Base-by-base conservation (phyloP, 345 rosid genomes). In the Cardamine chenopodiifolia region DNA sequence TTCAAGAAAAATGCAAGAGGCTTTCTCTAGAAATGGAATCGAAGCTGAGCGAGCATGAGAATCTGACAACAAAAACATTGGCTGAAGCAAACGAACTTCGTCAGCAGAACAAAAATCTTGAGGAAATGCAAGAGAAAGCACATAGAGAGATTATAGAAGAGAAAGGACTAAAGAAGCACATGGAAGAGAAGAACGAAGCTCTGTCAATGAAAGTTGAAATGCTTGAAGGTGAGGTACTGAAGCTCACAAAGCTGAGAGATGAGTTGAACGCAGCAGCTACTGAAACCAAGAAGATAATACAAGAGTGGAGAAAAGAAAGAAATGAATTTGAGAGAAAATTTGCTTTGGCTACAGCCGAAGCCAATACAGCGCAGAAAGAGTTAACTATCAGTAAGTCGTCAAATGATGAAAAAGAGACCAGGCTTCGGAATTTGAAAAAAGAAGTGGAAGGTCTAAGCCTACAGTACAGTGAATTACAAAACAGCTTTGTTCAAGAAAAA, bases 1-100 rank as follows among this genome's bases (percentile, higher is more conserved):
- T 92, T 63, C 99, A 92, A 73, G 94, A 92, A 35, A 93, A 92
- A 78, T 82, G 94, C 76, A 88, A 82, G 66, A 89, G 78, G 84
- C 83, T 90, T 52, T 86, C 96, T 9, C 68, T 80, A 63, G 96
- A 90, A 72, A 90, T 92, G 96, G 84, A 84, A 8, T 71, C 88
- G 9, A 89, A 88, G 69, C 72, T 95, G 52, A 94, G 89, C 49
- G 97, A 90, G 71, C 89, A 87, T 35, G 97, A 92, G 81, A 90
- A 87, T 79, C 76, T 81, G 68, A 76, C 90, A 37, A 78, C 48
- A 37, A 78, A 84, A 76, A 89, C 94, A 62, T 66, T 82, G 49
- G 74, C 82, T 40, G 99, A 95, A 86, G 86, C 96, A 66, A 83
- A 71, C 42, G 89, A 89, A 47, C 84, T 88, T 64, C 87, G 77